These are phyloP conservation scores for Candida neerlandica DNA, from an alignment of 1,139 yeast species.

Conservation along the genomic window DNA sequence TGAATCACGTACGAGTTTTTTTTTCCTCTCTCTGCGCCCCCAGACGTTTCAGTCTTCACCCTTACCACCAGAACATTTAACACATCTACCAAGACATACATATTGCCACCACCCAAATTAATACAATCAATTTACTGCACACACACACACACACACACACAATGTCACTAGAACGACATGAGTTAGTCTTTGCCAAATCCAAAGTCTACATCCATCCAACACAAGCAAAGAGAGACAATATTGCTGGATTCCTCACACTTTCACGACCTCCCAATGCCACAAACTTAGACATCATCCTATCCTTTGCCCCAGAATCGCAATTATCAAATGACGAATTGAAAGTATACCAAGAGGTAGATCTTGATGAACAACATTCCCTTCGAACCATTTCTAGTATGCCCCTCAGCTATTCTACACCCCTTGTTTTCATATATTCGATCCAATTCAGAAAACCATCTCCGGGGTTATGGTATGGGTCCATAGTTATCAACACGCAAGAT, in stretches of 20 bases:
- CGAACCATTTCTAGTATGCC: conserved; percentile 48
- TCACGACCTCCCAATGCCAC: conserved; percentile 56
- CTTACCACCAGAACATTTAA: too few relatives aligned
- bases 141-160: background rate
- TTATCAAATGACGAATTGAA: conserved; percentile 49
- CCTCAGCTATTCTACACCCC: conserved; percentile 61
- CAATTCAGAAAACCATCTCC: conserved; percentile 81
- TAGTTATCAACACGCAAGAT: conserved; percentile 68
- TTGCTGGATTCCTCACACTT: conserved; percentile 73
- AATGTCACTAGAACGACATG: conserved; percentile 29
- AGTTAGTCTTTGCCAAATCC: conserved; percentile 58
- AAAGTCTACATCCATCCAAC: conserved; percentile 86
- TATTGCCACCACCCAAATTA: too few relatives aligned
- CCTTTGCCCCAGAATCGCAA: conserved; percentile 77
- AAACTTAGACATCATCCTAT: conserved; percentile 61
- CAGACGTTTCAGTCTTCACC: too few relatives aligned
- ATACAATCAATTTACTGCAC: too few relatives aligned
- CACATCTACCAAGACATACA: too few relatives aligned
- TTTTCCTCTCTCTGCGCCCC: too few relatives aligned
- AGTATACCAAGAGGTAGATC: conserved; percentile 55
- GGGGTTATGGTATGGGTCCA: conserved; percentile 93
- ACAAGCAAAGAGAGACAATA: conserved; percentile 68
- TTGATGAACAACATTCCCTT: conserved; percentile 52
- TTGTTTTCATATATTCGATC: conserved; percentile 69
- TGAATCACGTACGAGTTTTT: too few relatives aligned